These are phyloP conservation scores for Pholiota molesta DNA, from an alignment of 768 basidiomycete genomes.

Conservation along the genomic window DNA sequence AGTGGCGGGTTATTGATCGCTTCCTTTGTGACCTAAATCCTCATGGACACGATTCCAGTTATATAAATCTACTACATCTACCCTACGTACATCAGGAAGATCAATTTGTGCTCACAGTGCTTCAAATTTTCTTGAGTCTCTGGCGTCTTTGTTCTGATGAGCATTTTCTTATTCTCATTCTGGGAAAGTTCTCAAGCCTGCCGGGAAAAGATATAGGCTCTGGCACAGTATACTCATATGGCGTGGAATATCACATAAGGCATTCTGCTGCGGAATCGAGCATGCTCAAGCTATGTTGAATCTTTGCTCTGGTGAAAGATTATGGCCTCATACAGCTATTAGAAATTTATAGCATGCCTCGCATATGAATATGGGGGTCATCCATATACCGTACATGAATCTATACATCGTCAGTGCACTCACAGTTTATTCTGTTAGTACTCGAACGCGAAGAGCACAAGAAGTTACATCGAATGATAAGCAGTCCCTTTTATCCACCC, in stretches of 20 bases:
- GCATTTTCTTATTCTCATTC: neutral
- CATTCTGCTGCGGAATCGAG: neutral
- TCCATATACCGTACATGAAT: too few species aligned
- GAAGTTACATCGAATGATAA: too few species aligned
- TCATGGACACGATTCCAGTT: neutral
- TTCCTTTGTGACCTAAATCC: neutral
- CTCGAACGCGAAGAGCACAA: too few species aligned
- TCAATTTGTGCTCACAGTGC: neutral
- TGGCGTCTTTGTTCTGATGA: neutral
- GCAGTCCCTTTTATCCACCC: too few species aligned
- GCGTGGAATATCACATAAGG: neutral
- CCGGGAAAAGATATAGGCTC: neutral
- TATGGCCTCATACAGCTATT: neutral
- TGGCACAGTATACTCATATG: neutral
- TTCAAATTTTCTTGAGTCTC: neutral
- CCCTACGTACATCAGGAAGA: neutral
- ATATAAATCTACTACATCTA: neutral
- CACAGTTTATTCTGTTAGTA: too few species aligned
- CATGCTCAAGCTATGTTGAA: neutral
- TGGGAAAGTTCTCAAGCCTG: neutral
- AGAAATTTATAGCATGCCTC: neutral
- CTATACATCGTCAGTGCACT: too few species aligned
- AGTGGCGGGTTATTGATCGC: neutral
- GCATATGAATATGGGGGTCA: too few species aligned
- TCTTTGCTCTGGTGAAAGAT: neutral